Evolutionary conservation across 1,284 basidiomycete genomes (phyloP).

Genomic region (Phlebopus sp.): DNA sequence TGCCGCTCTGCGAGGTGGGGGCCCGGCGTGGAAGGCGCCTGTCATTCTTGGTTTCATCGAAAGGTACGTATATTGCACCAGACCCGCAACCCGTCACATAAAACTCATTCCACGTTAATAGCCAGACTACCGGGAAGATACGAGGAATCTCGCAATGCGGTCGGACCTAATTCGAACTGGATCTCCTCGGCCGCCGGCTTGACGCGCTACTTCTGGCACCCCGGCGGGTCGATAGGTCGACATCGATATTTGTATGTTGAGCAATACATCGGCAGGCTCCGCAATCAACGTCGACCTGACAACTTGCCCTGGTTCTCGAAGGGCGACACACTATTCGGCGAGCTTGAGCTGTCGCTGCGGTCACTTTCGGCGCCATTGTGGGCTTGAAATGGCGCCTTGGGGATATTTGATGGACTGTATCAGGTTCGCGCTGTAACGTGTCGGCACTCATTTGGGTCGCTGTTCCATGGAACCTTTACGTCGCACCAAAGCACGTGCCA

Average conservation of each 20-base stretch:
- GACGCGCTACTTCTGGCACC: neutral
- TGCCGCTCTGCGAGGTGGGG: too few species aligned
- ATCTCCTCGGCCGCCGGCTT: neutral
- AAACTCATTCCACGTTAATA: neutral
- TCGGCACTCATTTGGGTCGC: neutral
- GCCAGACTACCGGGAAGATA: neutral
- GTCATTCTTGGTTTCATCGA: constrained; percentile 6
- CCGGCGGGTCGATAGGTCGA: neutral
- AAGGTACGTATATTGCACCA: neutral
- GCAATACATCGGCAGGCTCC: neutral
- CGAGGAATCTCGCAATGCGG: neutral
- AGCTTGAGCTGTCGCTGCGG: neutral
- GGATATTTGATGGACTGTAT: neutral
- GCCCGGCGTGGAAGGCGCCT: constrained; percentile 15
- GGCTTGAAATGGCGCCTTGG: too few species aligned
- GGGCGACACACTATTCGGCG: neutral
- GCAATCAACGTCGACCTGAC: neutral
- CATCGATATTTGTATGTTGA: too few species aligned
- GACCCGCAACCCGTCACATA: neutral
- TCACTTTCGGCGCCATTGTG: too few species aligned
- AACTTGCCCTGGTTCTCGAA: neutral
- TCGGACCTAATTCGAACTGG: neutral
- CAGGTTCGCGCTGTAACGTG: too few species aligned
- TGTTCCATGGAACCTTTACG: too few species aligned
- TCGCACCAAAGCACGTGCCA: constrained; percentile 6